Evolutionary conservation across 345 rosid genomes (phyloP).

Genomic region (Salix viminalis): DNA sequence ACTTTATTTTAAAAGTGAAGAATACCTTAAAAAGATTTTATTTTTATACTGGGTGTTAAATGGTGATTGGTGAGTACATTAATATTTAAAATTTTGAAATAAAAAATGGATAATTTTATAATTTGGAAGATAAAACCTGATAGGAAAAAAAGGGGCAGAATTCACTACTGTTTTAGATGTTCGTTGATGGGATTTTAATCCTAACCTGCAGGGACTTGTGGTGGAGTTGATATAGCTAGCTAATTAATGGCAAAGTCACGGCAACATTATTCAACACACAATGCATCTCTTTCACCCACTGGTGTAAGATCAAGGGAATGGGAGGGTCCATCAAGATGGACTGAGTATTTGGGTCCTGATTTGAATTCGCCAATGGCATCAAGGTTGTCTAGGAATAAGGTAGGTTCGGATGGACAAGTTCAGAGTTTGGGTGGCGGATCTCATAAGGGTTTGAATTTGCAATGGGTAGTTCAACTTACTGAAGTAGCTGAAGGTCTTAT

Average conservation of each 20-base stretch:
- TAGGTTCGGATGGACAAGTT: constrained; percentile 56
- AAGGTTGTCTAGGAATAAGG: constrained; percentile 50
- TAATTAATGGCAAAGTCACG: constrained; percentile 59
- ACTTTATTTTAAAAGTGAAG: not conserved
- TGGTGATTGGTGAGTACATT: not conserved
- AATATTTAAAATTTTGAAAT: not conserved
- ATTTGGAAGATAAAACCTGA: not conserved
- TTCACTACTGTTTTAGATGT: not conserved
- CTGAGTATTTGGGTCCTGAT: constrained; percentile 86
- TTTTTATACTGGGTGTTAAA: not conserved
- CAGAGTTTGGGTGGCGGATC: constrained; percentile 53
- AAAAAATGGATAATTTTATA: not conserved
- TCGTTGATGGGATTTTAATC: not conserved
- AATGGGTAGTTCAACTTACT: constrained; percentile 82
- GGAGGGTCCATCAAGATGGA: constrained; percentile 96
- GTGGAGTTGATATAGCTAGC: constrained; percentile 5
- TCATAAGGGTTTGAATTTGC: constrained; percentile 83
- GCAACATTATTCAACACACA: constrained; percentile 55
- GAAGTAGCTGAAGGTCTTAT: constrained; percentile 94
- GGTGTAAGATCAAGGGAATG: constrained; percentile 71
- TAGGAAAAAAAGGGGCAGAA: not conserved
- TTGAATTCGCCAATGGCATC: constrained; percentile 47
- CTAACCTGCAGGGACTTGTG: constrained; percentile 13
- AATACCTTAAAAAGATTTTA: not conserved
- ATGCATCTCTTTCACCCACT: constrained; percentile 51